phyloP scores from a whole-genome alignment of 352 stramenopile genomes.

The Phytopythium boreale region DNA sequence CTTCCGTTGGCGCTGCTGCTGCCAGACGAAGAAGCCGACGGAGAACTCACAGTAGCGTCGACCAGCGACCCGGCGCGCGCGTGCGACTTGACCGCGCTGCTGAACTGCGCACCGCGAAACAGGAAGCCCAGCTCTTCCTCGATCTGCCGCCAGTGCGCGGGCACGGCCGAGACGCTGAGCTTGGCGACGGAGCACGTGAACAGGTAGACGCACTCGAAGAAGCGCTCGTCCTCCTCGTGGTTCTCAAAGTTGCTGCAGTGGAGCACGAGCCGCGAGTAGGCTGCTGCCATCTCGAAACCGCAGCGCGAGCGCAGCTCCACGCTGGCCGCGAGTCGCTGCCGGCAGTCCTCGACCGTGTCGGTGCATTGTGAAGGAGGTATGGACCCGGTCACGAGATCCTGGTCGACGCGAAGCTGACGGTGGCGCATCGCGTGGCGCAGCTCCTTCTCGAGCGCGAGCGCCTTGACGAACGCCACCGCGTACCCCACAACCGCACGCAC shows the following conservation, averaged over 20 bases:
- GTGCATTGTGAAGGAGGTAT: background rate
- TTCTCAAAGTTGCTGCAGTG: constrained; percentile 85
- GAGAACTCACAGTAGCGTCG: background rate
- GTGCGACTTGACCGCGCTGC: constrained; percentile 50
- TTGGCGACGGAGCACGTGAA: constrained; percentile 76
- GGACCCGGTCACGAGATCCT: constrained; percentile 2
- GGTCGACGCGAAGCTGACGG: constrained; percentile 19
- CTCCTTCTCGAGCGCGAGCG: constrained; percentile 50
- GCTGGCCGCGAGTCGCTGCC: constrained; percentile 22
- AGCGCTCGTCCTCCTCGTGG: constrained; percentile 77
- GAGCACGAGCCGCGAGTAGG: constrained; percentile 68
- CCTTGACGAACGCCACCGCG: constrained; percentile 54
- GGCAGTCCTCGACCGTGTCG: constrained; percentile 16
- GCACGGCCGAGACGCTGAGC: constrained; percentile 32
- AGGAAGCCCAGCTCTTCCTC: constrained; percentile 74
- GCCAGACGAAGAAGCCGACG: background rate
- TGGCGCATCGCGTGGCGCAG: constrained; percentile 21
- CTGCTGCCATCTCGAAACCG: constrained; percentile 36
- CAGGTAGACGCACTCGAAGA: constrained; percentile 83
- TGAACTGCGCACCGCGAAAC: constrained; percentile 76
- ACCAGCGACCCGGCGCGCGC: constrained; percentile 10
- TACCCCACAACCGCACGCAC: constrained; percentile 66
- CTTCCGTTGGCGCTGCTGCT: background rate
- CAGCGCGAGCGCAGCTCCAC: constrained; percentile 28
- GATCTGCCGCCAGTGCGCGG: constrained; percentile 51